These are phyloP conservation scores for Purpureocillium lavendulum DNA, from an alignment of 2,329 filamentous ascomycete genomes.

Conservation along the genomic window DNA sequence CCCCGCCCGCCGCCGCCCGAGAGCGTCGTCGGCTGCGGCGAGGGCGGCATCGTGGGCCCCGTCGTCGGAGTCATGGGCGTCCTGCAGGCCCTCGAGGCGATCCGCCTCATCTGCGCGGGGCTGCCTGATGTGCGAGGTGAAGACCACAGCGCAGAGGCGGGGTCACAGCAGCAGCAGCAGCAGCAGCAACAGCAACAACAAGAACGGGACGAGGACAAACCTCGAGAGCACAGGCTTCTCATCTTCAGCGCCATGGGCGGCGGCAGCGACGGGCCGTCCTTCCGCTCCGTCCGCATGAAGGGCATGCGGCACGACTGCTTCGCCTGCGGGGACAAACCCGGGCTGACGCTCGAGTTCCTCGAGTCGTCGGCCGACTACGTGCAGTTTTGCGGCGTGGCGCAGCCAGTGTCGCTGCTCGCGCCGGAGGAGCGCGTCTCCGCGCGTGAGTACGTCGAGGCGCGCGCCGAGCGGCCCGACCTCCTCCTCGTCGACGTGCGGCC, in stretches of 20 bases:
- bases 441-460: constrained; percentile 40
- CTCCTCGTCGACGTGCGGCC: constrained; percentile 78
- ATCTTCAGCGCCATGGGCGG: constrained; percentile 38
- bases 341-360: constrained; percentile 55
- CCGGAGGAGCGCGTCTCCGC: constrained; percentile 62
- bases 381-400: constrained; percentile 67
- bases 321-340: constrained; percentile 57
- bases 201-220: too few species aligned
- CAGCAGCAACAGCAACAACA: too few species aligned
- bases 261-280: constrained; percentile 31
- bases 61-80: constrained; percentile 93
- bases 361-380: constrained; percentile 67
- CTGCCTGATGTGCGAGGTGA: constrained; percentile 7
- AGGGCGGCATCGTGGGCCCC: constrained; percentile 86
- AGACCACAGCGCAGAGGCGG: constrained; percentile 6
- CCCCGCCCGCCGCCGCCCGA: constrained; percentile 78
- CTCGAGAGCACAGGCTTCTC: constrained; percentile 25
- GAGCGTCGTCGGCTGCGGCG: constrained; percentile 77
- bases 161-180: too few species aligned
- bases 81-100: constrained; percentile 79
- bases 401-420: constrained; percentile 46
- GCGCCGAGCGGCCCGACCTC: constrained; percentile 32
- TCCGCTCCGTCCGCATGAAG: constrained; percentile 69
- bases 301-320: constrained; percentile 62
- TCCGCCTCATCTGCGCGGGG: constrained; percentile 59